phyloP scores from a whole-genome alignment of 306 rosid genomes.

The Quercus bicolor region DNA sequence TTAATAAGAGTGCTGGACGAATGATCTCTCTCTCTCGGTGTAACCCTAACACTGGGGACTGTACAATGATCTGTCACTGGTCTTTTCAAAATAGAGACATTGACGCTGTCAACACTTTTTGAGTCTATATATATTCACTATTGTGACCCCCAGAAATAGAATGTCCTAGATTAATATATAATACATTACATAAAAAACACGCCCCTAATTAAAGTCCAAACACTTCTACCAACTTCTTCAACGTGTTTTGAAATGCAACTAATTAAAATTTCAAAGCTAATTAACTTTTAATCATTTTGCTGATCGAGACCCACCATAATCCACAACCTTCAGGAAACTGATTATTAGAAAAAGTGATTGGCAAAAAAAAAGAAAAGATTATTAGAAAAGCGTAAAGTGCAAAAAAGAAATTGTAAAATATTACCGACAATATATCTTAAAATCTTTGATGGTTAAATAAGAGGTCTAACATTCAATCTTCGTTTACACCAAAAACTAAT shows the following conservation, averaged over 20 bases:
- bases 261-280: too few relatives aligned
- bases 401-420: not conserved
- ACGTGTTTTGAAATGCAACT: not conserved
- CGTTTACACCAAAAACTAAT: fast-evolving
- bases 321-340: not conserved
- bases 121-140: not conserved
- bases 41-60: too few relatives aligned
- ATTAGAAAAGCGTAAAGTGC: not conserved
- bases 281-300: too few relatives aligned
- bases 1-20: too few relatives aligned
- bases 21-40: too few relatives aligned
- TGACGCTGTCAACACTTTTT: not conserved
- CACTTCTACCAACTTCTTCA: not conserved
- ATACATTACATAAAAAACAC: not conserved
- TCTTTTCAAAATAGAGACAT: not conserved
- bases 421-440: not conserved
- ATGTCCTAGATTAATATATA: not conserved
- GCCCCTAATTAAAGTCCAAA: too few relatives aligned
- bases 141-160: not conserved
- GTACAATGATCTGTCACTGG: not conserved
- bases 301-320: not conserved
- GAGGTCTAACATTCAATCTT: fast-evolving
- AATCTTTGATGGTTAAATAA: too few relatives aligned
- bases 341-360: not conserved
- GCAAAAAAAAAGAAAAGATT: too few relatives aligned